These are phyloP conservation scores for Mercurialis annua DNA, from an alignment of 345 rosid genomes.

Conservation along the genomic window DNA sequence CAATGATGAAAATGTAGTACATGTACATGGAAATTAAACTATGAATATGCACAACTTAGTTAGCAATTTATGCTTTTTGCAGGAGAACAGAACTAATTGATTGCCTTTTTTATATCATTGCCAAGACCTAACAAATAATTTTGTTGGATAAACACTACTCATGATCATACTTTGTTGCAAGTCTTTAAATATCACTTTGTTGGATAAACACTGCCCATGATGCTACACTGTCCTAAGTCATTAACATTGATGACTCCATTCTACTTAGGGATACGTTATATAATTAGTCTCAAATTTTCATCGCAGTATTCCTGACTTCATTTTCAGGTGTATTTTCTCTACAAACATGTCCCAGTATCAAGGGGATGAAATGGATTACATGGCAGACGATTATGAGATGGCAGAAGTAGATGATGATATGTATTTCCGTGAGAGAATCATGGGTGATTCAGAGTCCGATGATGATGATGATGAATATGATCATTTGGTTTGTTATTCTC, in stretches of 20 bases:
- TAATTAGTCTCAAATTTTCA: not conserved
- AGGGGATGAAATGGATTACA: conserved; percentile 40
- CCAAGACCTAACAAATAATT: not conserved
- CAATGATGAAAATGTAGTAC: not conserved
- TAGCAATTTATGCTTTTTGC: not conserved
- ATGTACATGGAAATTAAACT: not conserved
- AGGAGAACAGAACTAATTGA: not conserved
- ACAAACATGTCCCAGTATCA: conserved; percentile 40
- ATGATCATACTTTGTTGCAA: not conserved
- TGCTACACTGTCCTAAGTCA: not conserved
- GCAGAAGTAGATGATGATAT: conserved; percentile 51
- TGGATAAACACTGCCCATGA: not conserved
- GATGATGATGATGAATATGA: conserved; percentile 45
- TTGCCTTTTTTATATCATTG: not conserved
- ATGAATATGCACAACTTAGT: not conserved
- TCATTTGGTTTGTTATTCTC: conserved; percentile 34
- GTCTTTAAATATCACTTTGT: not conserved
- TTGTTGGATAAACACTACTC: too few species aligned
- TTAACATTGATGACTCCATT: not conserved
- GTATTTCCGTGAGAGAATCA: conserved; percentile 43
- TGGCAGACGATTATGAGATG: conserved; percentile 47
- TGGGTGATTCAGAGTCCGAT: conserved; percentile 53
- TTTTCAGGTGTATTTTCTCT: conserved; percentile 18
- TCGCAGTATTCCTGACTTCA: not conserved
- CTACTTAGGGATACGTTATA: not conserved